Evolutionary conservation across 1,139 yeast genomes (phyloP).

Genomic region (Debaryomycetaceae sp.): DNA sequence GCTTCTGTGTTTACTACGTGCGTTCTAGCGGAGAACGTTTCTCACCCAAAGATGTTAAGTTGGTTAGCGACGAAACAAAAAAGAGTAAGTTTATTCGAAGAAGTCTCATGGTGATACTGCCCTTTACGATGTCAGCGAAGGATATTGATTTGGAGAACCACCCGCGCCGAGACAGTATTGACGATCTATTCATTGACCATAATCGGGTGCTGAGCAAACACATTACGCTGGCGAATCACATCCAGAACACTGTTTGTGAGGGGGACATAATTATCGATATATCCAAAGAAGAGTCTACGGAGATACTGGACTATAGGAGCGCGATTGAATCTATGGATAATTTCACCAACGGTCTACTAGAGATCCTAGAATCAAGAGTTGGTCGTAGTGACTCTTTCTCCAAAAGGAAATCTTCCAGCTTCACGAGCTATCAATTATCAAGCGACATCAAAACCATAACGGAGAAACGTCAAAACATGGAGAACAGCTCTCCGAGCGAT

Average conservation of each 20-base stretch:
- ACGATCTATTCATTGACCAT: background rate
- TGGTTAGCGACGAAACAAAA: background rate
- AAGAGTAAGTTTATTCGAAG: background rate
- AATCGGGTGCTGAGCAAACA: background rate
- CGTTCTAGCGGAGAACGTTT: constrained; percentile 1
- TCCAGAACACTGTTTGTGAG: background rate
- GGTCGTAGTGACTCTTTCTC: background rate
- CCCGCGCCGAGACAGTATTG: background rate
- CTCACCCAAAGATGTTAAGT: constrained; percentile 2
- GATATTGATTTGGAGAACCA: constrained; percentile 2
- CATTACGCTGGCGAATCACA: background rate
- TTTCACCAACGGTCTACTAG: constrained; percentile 8
- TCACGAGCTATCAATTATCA: background rate
- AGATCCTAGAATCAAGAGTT: background rate
- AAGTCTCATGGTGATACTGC: background rate
- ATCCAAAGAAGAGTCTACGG: constrained; percentile 4
- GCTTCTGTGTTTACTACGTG: constrained; percentile 6
- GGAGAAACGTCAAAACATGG: constrained; percentile 13
- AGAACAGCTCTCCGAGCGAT: constrained; percentile 10
- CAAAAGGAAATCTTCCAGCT: constrained; percentile 1
- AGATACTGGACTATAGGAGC: constrained; percentile 14
- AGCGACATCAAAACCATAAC: constrained; percentile 9
- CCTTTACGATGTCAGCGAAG: background rate
- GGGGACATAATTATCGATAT: constrained; percentile 2
- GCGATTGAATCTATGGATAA: constrained; percentile 15